These are phyloP conservation scores for Miscanthus sacchariflorus DNA, from an alignment of 202 grass and related monocot genomes.

Conservation along the genomic window DNA sequence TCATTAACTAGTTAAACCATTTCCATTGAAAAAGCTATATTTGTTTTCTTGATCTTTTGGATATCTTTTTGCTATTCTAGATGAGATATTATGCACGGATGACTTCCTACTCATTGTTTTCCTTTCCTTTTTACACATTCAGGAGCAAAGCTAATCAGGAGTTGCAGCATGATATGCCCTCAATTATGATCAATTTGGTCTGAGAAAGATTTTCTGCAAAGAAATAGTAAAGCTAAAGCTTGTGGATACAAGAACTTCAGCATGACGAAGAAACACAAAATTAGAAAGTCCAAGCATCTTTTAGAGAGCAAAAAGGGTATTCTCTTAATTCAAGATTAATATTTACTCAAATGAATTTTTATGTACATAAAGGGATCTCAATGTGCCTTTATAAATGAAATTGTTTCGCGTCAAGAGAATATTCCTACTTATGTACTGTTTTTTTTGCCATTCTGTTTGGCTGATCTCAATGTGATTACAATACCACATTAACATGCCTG, in stretches of 20 bases:
- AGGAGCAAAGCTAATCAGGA: constrained; percentile 35
- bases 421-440: background rate
- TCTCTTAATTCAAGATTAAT: constrained; percentile 37
- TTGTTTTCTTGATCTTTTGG: background rate
- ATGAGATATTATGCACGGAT: background rate
- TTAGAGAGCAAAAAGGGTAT: constrained; percentile 72
- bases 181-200: constrained; percentile 19
- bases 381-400: constrained; percentile 28
- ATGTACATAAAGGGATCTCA: constrained; percentile 12
- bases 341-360: constrained; percentile 44
- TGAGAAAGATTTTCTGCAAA: constrained; percentile 2
- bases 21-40: background rate
- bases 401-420: constrained; percentile 21
- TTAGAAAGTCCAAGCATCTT: constrained; percentile 51
- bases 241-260: constrained; percentile 32
- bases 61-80: background rate
- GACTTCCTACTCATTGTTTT: background rate
- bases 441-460: constrained; percentile 23
- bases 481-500: background rate
- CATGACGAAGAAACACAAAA: constrained; percentile 79
- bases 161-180: background rate
- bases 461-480: background rate
- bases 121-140: background rate
- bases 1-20: background rate
- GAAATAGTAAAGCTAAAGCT: background rate